Conservation (phyloP, 345 rosid genomes). For the Ceriops zippeliana region DNA sequence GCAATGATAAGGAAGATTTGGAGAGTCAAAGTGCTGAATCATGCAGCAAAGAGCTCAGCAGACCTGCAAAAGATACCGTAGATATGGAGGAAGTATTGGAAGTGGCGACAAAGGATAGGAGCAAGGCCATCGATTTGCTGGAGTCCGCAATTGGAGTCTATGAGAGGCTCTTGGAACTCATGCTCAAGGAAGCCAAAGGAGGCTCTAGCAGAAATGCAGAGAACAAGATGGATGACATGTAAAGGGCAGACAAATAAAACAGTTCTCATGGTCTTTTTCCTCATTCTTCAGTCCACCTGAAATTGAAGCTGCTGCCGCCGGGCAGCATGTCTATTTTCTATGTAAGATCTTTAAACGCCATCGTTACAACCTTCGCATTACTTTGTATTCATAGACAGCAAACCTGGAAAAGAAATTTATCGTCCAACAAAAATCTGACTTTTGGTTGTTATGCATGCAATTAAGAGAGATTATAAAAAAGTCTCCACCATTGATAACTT, state of each 20-base stretch:
- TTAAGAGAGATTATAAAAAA: no score
- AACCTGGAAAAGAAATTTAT: no score
- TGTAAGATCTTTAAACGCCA: no score
- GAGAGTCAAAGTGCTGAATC: constrained; percentile 7
- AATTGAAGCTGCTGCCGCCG: no score
- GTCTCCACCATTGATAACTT: not conserved
- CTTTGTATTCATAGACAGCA: no score
- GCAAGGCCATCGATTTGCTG: constrained; percentile 37
- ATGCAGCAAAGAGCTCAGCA: constrained; percentile 14
- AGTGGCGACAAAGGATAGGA: constrained; percentile 25
- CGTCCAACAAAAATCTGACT: no score
- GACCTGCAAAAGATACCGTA: constrained; percentile 13
- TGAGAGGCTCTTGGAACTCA: constrained; percentile 34
- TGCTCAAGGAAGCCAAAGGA: constrained; percentile 38
- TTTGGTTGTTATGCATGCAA: no score
- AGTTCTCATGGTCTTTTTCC: not conserved
- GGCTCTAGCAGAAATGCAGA: constrained; percentile 8
- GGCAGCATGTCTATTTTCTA: no score
- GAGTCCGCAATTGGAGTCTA: constrained; percentile 40
- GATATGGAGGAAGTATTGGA: constrained; percentile 25
- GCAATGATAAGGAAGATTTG: not conserved
- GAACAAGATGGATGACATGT: not conserved
- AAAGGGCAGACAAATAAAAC: not conserved
- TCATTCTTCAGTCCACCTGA: not conserved
- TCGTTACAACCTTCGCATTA: no score